Evolutionary conservation across 1,284 basidiomycete species (phyloP), one percentile per base, ranked within the genome.

Genomic region (Ganoderma multipileum): DNA sequence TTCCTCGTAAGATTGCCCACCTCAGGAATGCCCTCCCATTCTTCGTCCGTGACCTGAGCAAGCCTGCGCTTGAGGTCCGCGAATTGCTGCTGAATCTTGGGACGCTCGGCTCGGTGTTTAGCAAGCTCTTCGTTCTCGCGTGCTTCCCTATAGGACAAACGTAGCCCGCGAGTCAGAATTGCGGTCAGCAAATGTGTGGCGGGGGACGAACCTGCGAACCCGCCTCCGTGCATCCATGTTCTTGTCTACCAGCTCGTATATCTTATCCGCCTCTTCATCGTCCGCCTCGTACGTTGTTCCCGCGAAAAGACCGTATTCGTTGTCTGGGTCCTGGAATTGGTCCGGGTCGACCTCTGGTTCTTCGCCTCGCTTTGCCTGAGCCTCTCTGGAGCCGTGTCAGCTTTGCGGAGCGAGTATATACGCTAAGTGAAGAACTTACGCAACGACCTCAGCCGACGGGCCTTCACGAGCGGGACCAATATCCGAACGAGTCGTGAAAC

Each of bases 401-500:
- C 52, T 50, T 5, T 38, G 23, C 11, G 20, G 9, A 14, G 2
- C 26, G 6, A n/a, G 28, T 7, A 30, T 33, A n/a, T 33, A 8
- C n/a, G 2, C 23, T 1, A n/a, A 60, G 26, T 20, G 39, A 65
- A n/a, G 1, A 30, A 88, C 89, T 72, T 75, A 94, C 91, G 95
- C 95, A 59, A 97, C 85, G 1, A 90, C 89, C 81, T 97, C 95
- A 36, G 95, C 95, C 18, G 93, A 94, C 0, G 96, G 95, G 0
- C 95, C 95, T 79, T 98, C 96, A 79, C 98, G 88, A 4, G 97
- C 97, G 60, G 97, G 98, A 79, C 97, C 97, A 73, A 99, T 99
- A 89, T 99, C 97, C 60, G 96, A 98, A 64, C 97, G 93, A 9
- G 97, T 99, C 0, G 97, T 99, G 83, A 99, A 99, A 69, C 97